Base-by-base conservation (phyloP, 805 yeast species). In the Ogataea degrootiae region DNA sequence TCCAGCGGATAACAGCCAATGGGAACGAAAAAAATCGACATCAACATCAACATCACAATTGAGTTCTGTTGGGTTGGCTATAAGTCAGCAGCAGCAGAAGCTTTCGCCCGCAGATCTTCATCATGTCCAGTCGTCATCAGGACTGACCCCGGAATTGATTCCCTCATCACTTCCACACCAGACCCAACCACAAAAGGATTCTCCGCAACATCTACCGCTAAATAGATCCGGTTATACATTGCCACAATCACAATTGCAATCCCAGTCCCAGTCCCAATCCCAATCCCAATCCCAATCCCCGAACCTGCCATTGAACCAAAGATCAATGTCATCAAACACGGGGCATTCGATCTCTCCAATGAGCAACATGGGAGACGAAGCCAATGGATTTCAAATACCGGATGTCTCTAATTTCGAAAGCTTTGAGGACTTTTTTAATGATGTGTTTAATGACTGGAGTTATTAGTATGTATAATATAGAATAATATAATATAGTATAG, bases 361-460 rank as follows among this genome's bases (percentile, higher is more conserved):
- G 16, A 41, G 48, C 19, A 34, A 42, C 21, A 33, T 34, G 6
- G 50, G 39, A 22, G 48, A 47, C 33, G 53, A 48, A 16, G 31
- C 38, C 6, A 22, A 31, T 5, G 54, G 39, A 6, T 44, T 48
- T 39, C 37, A 48, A 40, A 35, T 74, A n/a, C 78, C 77, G 2
- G 79, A 76, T 52, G 72, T 74, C 9, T 67, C 75, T 1, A 72
- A 72, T 41, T 76, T 77, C 54, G 73, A 70, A 45, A 73, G 75
- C 3, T 79, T 79, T 56, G 83, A 79, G 50, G 83, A 79, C 44
- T 79, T 79, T 59, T 79, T 79, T 61, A 77, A 74, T 44, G 80
- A 72, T 12, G 70, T 62, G 29, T 62, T 60, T 42, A 57, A 52
- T 38, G 56, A 56, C 23, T 16, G 45, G 31, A 36, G 17, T 6